Percentiles rank a stretch among this genome's conserved stretches.
phyloP scores from a whole-genome alignment of 1,284 basidiomycete genomes.

The Trichosporon asahii region DNA sequence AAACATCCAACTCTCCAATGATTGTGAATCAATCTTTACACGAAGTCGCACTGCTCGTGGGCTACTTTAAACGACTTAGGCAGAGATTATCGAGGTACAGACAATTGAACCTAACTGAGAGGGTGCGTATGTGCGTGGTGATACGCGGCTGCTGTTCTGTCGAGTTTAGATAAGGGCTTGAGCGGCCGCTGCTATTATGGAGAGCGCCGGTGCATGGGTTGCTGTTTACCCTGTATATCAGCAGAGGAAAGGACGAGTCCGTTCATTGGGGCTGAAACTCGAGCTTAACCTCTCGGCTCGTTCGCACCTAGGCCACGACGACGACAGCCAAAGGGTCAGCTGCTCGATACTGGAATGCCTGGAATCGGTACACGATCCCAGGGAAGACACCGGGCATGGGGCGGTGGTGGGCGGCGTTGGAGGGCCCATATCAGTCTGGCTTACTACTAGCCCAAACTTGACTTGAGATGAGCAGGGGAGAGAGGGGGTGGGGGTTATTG shows the following conservation, averaged over 20 bases:
- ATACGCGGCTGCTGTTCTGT: not conserved
- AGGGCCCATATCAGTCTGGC: not conserved
- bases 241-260: not conserved
- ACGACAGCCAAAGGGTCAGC: not conserved
- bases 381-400: not conserved
- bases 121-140: not conserved
- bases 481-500: not conserved
- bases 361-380: not conserved
- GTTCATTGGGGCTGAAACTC: not conserved
- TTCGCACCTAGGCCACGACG: not conserved
- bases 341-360: not conserved
- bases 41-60: not conserved
- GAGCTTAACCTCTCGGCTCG: not conserved
- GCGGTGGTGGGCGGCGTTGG: not conserved
- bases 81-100: not conserved
- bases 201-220: not conserved
- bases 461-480: too few relatives aligned
- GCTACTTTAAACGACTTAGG: not conserved
- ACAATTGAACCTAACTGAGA: not conserved
- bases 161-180: not conserved
- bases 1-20: not conserved
- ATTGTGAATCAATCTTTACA: not conserved
- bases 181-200: not conserved
- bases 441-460: too few relatives aligned
- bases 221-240: too few relatives aligned